phyloP scores from a whole-genome alignment of 2,329 filamentous ascomycete species.

The Alternaria metachromatica region DNA sequence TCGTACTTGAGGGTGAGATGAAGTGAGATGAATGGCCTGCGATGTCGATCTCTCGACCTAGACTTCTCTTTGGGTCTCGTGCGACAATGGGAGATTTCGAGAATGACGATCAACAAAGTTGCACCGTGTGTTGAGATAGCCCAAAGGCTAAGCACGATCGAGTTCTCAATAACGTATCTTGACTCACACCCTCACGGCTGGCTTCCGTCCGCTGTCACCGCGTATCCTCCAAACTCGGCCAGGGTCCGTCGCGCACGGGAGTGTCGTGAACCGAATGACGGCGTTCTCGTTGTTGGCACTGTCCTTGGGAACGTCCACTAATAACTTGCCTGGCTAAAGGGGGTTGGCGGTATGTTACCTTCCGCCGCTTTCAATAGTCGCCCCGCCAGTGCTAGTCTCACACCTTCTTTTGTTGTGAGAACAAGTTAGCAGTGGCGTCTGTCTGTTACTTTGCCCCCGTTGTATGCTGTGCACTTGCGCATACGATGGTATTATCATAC shows the following conservation, averaged over 20 bases:
- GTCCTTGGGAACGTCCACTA: neutral
- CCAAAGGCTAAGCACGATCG: neutral
- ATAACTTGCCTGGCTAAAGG: neutral
- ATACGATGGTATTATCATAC: neutral
- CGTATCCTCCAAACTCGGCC: neutral
- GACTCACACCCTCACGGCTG: neutral
- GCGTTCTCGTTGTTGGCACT: neutral
- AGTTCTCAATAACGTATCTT: constrained; percentile 1
- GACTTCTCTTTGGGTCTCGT: neutral
- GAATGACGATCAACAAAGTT: neutral
- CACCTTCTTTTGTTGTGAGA: neutral
- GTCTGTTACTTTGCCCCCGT: neutral
- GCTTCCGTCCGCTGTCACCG: constrained; percentile 1
- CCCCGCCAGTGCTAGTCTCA: neutral
- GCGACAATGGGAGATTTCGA: neutral
- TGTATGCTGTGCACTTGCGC: neutral
- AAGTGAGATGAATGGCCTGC: constrained; percentile 1
- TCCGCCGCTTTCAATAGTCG: neutral
- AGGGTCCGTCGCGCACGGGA: neutral
- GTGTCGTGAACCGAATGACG: neutral
- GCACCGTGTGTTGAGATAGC: neutral
- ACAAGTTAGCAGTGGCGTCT: neutral
- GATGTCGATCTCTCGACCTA: constrained; percentile 8
- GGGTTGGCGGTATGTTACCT: neutral
- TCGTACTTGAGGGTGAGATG: neutral